Percentiles rank a stretch among this genome's conserved stretches.
phyloP scores from a whole-genome alignment of 345 rosid genomes.

The Leavenworthia alabamica region DNA sequence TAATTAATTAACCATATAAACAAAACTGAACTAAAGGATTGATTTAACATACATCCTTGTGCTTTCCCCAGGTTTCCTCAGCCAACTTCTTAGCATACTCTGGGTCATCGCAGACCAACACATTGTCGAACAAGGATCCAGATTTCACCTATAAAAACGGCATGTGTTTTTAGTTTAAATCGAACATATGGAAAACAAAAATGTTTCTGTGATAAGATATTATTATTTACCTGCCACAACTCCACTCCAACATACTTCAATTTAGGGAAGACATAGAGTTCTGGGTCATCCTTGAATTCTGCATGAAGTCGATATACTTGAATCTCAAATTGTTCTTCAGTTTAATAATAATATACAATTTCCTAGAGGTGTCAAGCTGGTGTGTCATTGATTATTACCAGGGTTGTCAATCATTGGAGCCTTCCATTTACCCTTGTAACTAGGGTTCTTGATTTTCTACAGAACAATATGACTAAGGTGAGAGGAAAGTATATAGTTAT shows the following conservation, averaged over 20 bases:
- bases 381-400: slow-evolving; percentile 40
- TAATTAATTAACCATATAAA: not conserved
- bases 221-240: slow-evolving; percentile 83
- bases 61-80: slow-evolving; percentile 95
- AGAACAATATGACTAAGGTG: not conserved
- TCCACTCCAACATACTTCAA: slow-evolving; percentile 93
- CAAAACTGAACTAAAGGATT: not conserved
- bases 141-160: slow-evolving; percentile 56
- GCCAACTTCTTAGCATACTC: slow-evolving; percentile 82
- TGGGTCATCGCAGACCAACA: slow-evolving; percentile 66
- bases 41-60: slow-evolving; percentile 54
- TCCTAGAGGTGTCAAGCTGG: not conserved
- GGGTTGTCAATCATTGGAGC: slow-evolving; percentile 98
- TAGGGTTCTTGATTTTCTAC: slow-evolving; percentile 95
- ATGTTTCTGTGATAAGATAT: not conserved
- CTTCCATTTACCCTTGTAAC: slow-evolving; percentile 95
- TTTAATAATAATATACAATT: not conserved
- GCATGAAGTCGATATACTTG: slow-evolving; percentile 1
- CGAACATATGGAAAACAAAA: not conserved
- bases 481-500: not conserved
- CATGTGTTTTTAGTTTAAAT: not conserved
- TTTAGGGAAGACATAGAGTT: slow-evolving; percentile 74
- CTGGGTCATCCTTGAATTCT: slow-evolving; percentile 97
- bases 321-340: not conserved
- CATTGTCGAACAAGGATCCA: slow-evolving; percentile 89